Base-by-base conservation (phyloP, 2,329 filamentous ascomycete species). In the Pyrenochaeta sp. region DNA sequence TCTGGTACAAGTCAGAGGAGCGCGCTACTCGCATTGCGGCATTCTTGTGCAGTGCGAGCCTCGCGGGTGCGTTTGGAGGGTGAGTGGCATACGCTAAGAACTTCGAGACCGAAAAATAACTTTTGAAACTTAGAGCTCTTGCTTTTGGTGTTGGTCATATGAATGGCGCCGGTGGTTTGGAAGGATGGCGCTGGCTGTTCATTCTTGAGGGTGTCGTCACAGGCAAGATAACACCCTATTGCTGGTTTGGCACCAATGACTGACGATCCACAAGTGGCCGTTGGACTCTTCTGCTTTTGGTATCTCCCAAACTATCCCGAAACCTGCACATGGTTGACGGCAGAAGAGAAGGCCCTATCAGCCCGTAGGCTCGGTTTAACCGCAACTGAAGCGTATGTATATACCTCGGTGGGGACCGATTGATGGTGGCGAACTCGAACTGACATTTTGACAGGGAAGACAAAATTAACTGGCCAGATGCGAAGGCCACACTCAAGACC, bases 1-100 rank as follows among this genome's bases (percentile, higher is more conserved):
- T 81, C 54, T 81, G 80, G 71, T 83, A 82, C 55, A 76, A 77
- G 17, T 72, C 74, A 5, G 75, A 78, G 5, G 81, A 85, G 60
- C 72, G 80, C 20, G 79, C 77, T 2, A 78, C 81, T 60, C 80
- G 83, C 6, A 78, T 88, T 58, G 78, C 80, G 0, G 74, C 81
- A 38, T 73, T 81, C 51, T 61, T 82, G 15, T 78, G 58, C 60
- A 83, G 75, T 68, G 83, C 70, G 4, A 81, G 82, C 61, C 77
- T 77, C 50, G 79, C 72, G 42, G 77, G 76, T 4, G 77, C 77
- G 1, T 81, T 82, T 54, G 78, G 79, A 6, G 80, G n/a, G n/a
- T n/a, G n/a, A n/a, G n/a, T n/a, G n/a, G n/a, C n/a, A n/a, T n/a
- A n/a, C n/a, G n/a, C n/a, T n/a, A n/a, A n/a, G n/a, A n/a, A n/a